Conservation (phyloP, 345 rosid species). For the Combretum micranthum region DNA sequence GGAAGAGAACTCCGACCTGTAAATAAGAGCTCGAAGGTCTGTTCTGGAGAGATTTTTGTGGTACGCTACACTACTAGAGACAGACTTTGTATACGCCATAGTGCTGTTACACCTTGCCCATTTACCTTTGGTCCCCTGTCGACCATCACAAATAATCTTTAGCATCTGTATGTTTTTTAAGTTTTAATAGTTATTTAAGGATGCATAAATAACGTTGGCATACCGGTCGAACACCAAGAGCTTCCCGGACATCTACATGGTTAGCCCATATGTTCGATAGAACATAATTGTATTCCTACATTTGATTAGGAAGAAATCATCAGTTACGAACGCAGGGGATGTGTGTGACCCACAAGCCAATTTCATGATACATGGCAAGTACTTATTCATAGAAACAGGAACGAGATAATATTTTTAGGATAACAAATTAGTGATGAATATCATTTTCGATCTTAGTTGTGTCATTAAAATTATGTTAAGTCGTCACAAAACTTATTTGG, state of each 20-base stretch:
- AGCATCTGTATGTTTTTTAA: background rate
- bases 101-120: slow-evolving; percentile 27
- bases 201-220: background rate
- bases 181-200: background rate
- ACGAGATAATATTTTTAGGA: no score
- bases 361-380: no score
- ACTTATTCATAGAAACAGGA: no score
- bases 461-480: no score
- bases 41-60: slow-evolving; percentile 15
- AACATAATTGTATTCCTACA: slow-evolving; percentile 31
- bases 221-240: slow-evolving; percentile 27
- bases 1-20: slow-evolving; percentile 15
- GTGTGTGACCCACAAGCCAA: no score
- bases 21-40: slow-evolving; percentile 25
- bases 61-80: slow-evolving; percentile 14
- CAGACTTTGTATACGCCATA: slow-evolving; percentile 27
- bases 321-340: no score
- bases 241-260: slow-evolving; percentile 17
- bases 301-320: no score
- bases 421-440: no score
- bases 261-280: slow-evolving; percentile 31
- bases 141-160: background rate
- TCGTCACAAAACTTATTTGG: no score
- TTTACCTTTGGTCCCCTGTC: slow-evolving; percentile 22
- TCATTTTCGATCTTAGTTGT: no score